These are phyloP conservation scores for Funneliformis caledonium DNA, from an alignment of 371 early-diverging fungal species.

Conservation along the genomic window DNA sequence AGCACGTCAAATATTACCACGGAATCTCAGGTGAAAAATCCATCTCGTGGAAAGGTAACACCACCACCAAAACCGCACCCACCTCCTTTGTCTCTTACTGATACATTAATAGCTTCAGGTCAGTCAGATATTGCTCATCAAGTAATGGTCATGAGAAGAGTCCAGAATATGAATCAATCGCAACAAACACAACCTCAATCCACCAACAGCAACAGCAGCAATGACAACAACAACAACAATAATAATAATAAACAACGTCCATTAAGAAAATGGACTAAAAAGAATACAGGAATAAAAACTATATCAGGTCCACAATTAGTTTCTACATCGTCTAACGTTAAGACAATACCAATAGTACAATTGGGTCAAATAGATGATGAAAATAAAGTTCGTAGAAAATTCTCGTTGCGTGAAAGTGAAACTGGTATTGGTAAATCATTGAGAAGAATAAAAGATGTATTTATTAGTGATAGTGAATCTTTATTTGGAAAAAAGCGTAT, in stretches of 20 bases:
- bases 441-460: constrained; percentile 33
- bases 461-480: constrained; percentile 28
- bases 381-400: constrained; percentile 12
- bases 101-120: constrained; percentile 34
- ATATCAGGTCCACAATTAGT: constrained; percentile 36
- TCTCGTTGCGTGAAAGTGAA: constrained; percentile 35
- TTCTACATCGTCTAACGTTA: constrained; percentile 33
- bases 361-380: neutral
- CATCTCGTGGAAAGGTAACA: neutral
- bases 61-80: constrained; percentile 37
- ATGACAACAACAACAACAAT: neutral
- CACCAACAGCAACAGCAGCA: neutral
- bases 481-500: constrained; percentile 8
- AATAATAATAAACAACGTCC: constrained; percentile 1
- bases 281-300: neutral
- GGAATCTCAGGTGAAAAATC: neutral
- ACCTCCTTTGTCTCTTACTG: constrained; percentile 28
- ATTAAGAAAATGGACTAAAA: constrained; percentile 14
- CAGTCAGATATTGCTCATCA: constrained; percentile 38
- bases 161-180: neutral
- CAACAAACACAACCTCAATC: neutral
- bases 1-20: neutral
- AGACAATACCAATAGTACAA: constrained; percentile 33
- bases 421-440: constrained; percentile 21
- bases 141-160: constrained; percentile 35